Conservation (phyloP, 2,329 filamentous ascomycete species). For the Pezicula radicicola region DNA sequence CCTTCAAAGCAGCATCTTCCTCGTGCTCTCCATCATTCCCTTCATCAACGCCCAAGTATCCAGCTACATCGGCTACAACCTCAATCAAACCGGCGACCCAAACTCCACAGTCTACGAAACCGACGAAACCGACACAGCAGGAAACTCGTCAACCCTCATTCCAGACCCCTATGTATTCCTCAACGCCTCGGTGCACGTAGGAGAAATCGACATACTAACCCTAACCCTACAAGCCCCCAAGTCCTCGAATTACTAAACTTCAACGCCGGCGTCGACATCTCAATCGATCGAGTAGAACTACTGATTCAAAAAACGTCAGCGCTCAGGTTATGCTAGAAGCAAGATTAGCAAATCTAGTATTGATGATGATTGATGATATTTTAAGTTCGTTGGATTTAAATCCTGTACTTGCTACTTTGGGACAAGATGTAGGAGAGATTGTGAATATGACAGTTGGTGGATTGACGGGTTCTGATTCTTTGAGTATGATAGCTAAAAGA, state of each 20-base stretch:
- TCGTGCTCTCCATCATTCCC: conserved; percentile 7
- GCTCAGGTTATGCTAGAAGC: conserved; percentile 58
- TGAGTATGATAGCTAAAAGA: conserved; percentile 21
- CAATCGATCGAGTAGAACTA: conserved; percentile 53
- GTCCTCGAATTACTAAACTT: conserved; percentile 56
- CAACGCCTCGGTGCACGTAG: conserved; percentile 55
- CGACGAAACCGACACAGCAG: conserved; percentile 44
- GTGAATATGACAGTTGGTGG: conserved; percentile 37
- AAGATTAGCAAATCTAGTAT: conserved; percentile 54
- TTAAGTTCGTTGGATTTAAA: conserved; percentile 58
- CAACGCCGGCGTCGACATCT: conserved; percentile 58
- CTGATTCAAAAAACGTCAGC: conserved; percentile 55
- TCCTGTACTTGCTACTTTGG: conserved; percentile 53
- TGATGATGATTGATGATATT: conserved; percentile 57
- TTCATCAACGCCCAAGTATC: conserved; percentile 6
- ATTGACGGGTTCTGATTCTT: conserved; percentile 6
- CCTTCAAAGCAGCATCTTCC: neutral
- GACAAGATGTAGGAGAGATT: conserved; percentile 44
- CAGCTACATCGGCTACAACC: conserved; percentile 55
- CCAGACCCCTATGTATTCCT: conserved; percentile 56
- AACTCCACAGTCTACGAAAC: conserved; percentile 52
- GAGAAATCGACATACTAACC: conserved; percentile 56
- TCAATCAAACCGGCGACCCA: conserved; percentile 47
- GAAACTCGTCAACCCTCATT: conserved; percentile 38
- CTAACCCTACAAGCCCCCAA: too few species aligned